Evolutionary conservation across 805 yeast genomes (phyloP), one percentile per base, ranked within the genome.

Genomic region (Cyberlindnera samutprakarnensis): DNA sequence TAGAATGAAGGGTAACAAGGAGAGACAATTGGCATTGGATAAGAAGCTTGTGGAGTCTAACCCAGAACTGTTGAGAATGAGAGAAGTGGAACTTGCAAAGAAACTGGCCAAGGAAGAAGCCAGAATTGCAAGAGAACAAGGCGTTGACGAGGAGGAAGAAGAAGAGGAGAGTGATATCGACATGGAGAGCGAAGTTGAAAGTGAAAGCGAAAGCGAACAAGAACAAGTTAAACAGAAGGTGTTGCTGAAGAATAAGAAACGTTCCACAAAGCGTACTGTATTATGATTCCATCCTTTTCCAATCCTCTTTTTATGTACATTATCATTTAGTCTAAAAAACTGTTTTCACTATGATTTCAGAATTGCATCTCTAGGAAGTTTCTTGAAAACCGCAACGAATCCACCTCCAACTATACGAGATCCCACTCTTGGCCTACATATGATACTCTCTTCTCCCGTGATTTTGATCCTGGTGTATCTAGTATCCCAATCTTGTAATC

Each of bases 1-100:
- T 68, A 83, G 98, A 77, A 92, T 92, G 98, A 85, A 83, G 63
- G 96, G 96, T 43, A 92, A 92, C 67, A 83, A 78, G 63, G 96
- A 83, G 47, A 75, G 77, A 59, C 82, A 83, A 59, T 69, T 86
- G 53, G 85, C 78, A 34, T 68, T 81, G 36, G 98, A 92, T 64
- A 78, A 77, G 65, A 85, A 85, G 63, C 70, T 92, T 55, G 92
- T 92, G 30, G 95, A 79, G 56, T 66, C 74, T 36, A 75, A 92
- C 65, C 95, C 95, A 47, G 95, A 83, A 56, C 67, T 90, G 56
- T 71, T 92, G 64, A 82, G 75, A 61, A 76, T 86, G 72, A 83
- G 96, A 69, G 96, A 87, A 23, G 96, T 88, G 36, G 96, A 88
- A 66, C 61, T 86, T 44, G 78, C 84, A 53, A 75, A 77, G 57